Evolutionary conservation across 1,139 yeast genomes (phyloP).

Genomic region (Lodderomyces metapsilosis): DNA sequence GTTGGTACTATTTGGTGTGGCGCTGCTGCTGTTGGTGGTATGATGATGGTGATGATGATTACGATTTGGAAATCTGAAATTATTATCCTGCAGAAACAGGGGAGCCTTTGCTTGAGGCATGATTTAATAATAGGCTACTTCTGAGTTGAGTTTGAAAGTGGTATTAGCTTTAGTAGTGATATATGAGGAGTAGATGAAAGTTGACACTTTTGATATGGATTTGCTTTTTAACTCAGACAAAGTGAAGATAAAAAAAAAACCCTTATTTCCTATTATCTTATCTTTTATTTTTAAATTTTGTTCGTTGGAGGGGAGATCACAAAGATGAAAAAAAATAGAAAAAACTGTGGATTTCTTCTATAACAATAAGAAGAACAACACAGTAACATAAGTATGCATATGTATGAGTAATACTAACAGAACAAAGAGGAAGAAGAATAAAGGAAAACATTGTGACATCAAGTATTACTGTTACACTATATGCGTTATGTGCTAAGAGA

Average conservation of each 20-base stretch:
- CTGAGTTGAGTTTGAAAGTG: neutral
- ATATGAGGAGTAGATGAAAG: no score
- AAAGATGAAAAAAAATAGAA: neutral
- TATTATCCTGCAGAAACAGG: constrained; percentile 1
- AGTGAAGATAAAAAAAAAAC: neutral
- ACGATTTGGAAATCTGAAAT: neutral
- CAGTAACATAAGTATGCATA: no score
- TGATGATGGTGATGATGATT: no score
- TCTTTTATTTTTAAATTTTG: neutral
- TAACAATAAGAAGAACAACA: no score
- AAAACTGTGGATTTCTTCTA: neutral
- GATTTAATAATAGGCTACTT: neutral
- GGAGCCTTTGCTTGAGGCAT: constrained; percentile 1
- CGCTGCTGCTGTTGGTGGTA: neutral
- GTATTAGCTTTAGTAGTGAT: no score
- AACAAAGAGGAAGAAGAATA: neutral
- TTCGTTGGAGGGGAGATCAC: neutral
- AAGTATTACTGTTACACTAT: no score
- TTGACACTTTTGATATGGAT: no score
- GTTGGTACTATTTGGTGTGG: neutral
- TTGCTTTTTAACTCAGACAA: no score
- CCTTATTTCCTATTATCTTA: neutral
- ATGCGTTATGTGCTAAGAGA: no score
- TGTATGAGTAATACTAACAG: neutral
- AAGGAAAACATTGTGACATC: no score